A percentile compares a stretch with the other conserved stretches of the same genome.
These are phyloP conservation scores for Trichoderma sp. DNA, from an alignment of 2,329 filamentous ascomycete genomes.

Conservation along the genomic window DNA sequence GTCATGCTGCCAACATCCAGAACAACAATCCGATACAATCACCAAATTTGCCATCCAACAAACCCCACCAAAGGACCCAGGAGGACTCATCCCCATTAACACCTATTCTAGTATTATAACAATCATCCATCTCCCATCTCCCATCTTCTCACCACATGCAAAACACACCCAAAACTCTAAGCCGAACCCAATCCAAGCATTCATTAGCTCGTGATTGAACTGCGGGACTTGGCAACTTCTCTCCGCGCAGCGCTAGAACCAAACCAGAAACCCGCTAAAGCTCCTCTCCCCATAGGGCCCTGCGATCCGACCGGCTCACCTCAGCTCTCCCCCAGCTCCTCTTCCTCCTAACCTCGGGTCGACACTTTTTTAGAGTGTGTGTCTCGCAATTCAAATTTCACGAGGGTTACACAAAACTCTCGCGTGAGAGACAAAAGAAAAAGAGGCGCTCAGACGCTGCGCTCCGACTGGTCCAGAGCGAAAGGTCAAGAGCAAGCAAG, in stretches of 20 bases:
- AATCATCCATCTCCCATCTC: background rate
- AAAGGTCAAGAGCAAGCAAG: background rate
- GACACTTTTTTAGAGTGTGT: background rate
- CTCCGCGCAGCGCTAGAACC: conserved; percentile 17
- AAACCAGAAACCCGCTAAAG: conserved; percentile 10
- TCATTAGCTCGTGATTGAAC: background rate
- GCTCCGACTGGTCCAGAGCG: background rate
- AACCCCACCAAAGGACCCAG: background rate
- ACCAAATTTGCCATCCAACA: background rate
- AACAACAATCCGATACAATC: background rate
- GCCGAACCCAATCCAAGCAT: background rate
- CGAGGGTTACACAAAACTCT: background rate
- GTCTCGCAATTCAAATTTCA: background rate
- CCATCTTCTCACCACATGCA: no score
- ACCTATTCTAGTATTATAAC: background rate
- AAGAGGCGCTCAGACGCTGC: background rate
- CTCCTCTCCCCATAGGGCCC: background rate
- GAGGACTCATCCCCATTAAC: background rate
- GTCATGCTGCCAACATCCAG: background rate
- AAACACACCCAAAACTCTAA: background rate
- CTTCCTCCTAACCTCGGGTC: conserved; percentile 1
- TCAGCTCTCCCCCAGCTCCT: background rate
- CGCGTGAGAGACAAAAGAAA: background rate
- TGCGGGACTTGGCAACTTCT: background rate
- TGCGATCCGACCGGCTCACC: background rate